phyloP scores from a whole-genome alignment of 1,284 basidiomycete genomes.

The Uromyces viciae-fabae region DNA sequence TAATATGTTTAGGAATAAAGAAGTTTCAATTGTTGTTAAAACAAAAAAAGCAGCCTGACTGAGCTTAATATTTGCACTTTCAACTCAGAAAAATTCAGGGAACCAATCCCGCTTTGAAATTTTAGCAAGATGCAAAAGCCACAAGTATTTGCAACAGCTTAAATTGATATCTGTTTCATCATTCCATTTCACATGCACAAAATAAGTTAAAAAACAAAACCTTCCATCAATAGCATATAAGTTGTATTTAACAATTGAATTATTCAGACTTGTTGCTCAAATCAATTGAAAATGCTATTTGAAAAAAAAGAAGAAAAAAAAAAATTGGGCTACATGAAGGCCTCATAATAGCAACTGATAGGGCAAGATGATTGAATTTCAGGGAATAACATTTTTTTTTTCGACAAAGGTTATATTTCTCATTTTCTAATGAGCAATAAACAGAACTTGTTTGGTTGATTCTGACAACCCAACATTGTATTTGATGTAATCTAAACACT shows the following conservation, averaged over 20 bases:
- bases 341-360: not conserved
- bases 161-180: no score
- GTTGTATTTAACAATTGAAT: not conserved
- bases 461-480: slow-evolving; percentile 54
- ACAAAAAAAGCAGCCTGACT: no score
- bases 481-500: slow-evolving; percentile 54
- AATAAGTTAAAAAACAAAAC: no score
- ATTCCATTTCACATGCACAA: no score
- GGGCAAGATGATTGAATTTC: not conserved
- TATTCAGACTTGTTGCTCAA: not conserved
- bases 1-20: no score
- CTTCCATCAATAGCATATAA: not conserved
- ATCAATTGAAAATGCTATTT: not conserved
- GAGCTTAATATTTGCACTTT: no score
- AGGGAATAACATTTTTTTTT: not conserved
- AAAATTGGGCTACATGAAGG: not conserved
- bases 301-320: not conserved
- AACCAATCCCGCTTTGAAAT: no score
- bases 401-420: not conserved
- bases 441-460: slow-evolving; percentile 57
- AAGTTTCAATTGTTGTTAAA: no score
- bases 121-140: no score
- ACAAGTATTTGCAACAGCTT: no score
- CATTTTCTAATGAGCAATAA: slow-evolving; percentile 53
- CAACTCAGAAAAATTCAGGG: no score